Percentiles rank a stretch among this genome's conserved stretches.
Evolutionary conservation across 768 basidiomycete species (phyloP).

Genomic region (Punctularia strigosozonata): DNA sequence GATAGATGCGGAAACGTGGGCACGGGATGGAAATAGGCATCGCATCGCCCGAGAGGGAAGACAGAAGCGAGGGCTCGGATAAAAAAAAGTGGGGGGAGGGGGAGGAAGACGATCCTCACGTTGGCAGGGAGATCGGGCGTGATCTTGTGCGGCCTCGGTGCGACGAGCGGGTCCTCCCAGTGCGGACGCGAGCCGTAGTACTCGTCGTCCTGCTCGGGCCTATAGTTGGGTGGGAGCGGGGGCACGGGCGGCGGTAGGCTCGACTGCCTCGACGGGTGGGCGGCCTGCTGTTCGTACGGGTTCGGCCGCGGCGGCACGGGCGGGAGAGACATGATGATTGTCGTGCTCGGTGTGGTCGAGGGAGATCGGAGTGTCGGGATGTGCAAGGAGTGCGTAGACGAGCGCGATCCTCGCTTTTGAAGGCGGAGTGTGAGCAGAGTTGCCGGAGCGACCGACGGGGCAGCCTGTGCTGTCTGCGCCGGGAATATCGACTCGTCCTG

Average conservation of each 20-base stretch:
- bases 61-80: constrained; percentile 10
- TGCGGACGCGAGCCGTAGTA: constrained; percentile 30
- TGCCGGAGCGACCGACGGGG: no score
- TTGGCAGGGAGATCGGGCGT: constrained; percentile 51
- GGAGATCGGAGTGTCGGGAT: no score
- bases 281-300: no score
- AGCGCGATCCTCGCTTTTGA: no score
- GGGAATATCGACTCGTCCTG: no score
- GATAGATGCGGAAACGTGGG: constrained; percentile 11
- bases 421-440: no score
- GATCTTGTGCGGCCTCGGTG: constrained; percentile 54
- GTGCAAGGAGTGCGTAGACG: no score
- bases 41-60: no score
- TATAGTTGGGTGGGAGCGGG: constrained; percentile 32
- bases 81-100: constrained; percentile 6
- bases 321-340: not conserved
- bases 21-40: no score
- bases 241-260: constrained; percentile 33
- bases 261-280: not conserved
- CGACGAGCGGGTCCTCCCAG: constrained; percentile 43
- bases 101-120: constrained; percentile 26
- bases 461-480: no score
- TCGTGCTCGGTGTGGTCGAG: no score
- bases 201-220: constrained; percentile 12
- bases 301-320: constrained; percentile 1